Conservation (phyloP, 768 basidiomycete genomes). For the Panaeolus papilionaceus region DNA sequence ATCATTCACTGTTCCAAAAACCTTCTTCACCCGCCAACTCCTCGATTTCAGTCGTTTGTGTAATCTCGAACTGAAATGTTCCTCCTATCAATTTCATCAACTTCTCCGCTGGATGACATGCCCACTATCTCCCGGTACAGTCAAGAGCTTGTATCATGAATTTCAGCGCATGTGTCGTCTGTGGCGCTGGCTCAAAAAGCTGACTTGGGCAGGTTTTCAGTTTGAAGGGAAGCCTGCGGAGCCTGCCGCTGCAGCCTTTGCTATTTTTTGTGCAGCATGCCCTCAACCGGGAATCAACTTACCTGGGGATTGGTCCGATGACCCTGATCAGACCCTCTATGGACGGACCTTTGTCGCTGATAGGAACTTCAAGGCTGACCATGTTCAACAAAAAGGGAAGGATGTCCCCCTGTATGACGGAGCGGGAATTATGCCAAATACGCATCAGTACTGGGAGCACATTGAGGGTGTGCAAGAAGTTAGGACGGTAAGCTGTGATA, state of each 20-base stretch:
- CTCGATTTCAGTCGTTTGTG: not conserved
- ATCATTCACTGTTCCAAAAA: not conserved
- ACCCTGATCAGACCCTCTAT: not conserved
- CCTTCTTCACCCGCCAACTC: not conserved
- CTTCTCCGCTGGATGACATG: not conserved
- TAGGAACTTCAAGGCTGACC: slow-evolving; percentile 23
- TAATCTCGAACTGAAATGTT: slow-evolving; percentile 1
- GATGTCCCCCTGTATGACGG: not conserved
- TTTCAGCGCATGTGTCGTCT: not conserved
- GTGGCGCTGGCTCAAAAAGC: not conserved
- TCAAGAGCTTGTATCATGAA: not conserved
- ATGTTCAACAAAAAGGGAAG: slow-evolving; percentile 16
- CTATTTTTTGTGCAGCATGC: slow-evolving; percentile 13
- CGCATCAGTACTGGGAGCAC: not conserved
- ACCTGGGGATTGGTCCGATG: not conserved
- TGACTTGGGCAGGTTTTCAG: not conserved
- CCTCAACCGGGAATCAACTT: slow-evolving; percentile 16
- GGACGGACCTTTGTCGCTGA: slow-evolving; percentile 16
- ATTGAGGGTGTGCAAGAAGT: not conserved
- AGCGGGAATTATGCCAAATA: not conserved
- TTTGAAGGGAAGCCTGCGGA: not conserved
- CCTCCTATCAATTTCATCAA: slow-evolving; percentile 5
- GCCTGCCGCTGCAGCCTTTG: not conserved
- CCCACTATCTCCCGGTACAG: not conserved
- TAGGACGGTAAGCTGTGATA: not conserved